Evolutionary conservation across 805 yeast genomes (phyloP), one percentile per base, ranked within the genome.

Genomic region (Candida methanosorbosa): DNA sequence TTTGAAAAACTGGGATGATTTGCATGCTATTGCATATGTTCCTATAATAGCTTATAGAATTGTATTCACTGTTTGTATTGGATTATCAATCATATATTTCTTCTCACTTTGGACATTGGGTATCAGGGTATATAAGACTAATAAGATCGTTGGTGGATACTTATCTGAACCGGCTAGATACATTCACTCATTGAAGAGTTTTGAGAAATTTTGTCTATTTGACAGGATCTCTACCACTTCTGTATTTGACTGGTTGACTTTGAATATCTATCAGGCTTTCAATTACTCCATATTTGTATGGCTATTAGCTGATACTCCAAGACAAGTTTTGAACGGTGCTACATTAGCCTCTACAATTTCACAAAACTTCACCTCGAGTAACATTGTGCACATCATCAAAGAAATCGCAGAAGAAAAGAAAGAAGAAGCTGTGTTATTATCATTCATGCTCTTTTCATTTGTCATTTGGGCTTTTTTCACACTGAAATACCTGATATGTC

Each of bases 311-410:
- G 95, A 86, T 45, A 69, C 87, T 14, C 96, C 96, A 18, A 74
- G 96, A 57, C 95, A 86, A 57, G 78, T 83, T 2, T 72, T 86
- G 41, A 86, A 86, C 50, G 81, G 87, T 19, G 61, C 82, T 44
- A 84, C 96, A 9, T 64, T 62, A 43, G 74, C 74, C 36, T 75
- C 70, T 26, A 61, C 75, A 1, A 61, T 66, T 23, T 70, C 71
- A 13, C 68, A 63, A 34, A 41, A 53, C 27, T 61, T 64, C 41
- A 63, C 67, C 35, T 45, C 52, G 13, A 41, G 48, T 18, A 48
- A 57, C 33, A 66, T 68, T 38, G 60, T 69, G 25, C 43, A 52
- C 7, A 73, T 77, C 29, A 68, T 85, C 31, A 61, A 64, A 41
- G 43, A 55, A 3, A 72, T 83, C 13, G 85, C 90, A n/a, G 53